Evolutionary conservation across 225 moss, liverwort and hornwort genomes (phyloP).

Genomic region (Bryum argenteum): DNA sequence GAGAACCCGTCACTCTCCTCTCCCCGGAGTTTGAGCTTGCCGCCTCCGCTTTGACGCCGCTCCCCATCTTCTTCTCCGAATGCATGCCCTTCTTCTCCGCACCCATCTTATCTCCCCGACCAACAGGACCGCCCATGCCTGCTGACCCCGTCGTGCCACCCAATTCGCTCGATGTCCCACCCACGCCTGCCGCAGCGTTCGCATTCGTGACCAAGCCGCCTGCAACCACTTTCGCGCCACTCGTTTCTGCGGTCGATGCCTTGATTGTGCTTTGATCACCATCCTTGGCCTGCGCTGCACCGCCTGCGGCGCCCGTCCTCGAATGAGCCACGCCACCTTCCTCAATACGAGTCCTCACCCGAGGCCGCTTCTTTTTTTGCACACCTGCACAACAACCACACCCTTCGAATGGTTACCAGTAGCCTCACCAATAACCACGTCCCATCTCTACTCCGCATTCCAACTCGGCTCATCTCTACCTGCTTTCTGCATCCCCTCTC

Average conservation of each 20-base stretch:
- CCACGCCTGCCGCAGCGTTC: not conserved
- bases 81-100: conserved; percentile 50
- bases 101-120: conserved; percentile 23
- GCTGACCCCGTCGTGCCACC: not conserved
- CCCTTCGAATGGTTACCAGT: not conserved
- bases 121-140: conserved; percentile 23
- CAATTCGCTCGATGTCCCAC: conserved; percentile 6
- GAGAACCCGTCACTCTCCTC: conserved; percentile 40
- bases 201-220: conserved; percentile 14
- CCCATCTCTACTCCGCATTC: too few relatives aligned
- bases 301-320: conserved; percentile 31
- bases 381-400: conserved; percentile 8
- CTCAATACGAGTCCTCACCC: conserved; percentile 56
- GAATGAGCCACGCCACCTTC: conserved; percentile 42
- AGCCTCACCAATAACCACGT: too few relatives aligned
- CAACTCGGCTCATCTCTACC: too few relatives aligned
- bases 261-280: conserved; percentile 35
- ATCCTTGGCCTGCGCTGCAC: conserved; percentile 33
- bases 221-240: conserved; percentile 32
- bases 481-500: too few relatives aligned
- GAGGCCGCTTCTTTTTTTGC: conserved; percentile 55
- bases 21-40: conserved; percentile 31
- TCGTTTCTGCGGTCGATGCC: conserved; percentile 33
- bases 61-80: conserved; percentile 43
- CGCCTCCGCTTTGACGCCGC: conserved; percentile 43